Base-by-base conservation (phyloP, 208 protist genomes). In the Borovskyia barvae region DNA sequence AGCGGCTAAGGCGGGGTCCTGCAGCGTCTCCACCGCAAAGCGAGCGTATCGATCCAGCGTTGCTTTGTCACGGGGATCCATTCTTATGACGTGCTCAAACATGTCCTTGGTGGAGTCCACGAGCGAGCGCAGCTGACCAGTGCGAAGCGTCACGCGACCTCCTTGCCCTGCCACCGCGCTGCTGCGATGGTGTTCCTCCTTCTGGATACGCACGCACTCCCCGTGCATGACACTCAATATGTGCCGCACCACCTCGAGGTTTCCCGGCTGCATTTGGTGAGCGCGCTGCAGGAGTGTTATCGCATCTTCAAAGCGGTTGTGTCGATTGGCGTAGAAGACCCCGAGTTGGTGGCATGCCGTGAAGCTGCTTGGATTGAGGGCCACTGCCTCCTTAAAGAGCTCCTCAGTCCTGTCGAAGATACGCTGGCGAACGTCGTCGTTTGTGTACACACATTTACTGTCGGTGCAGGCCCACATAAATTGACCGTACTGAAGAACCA, bases 241-340 rank as follows among this genome's bases (percentile, higher is more conserved):
- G 28, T 86, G 68, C 8, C 76, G 81, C 40, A 82, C 41, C 32
- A 86, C 75, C 28, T 80, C 73, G 29, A 74, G 40, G 60, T 87
- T 89, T 24, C 68, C 20, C 1, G 85, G 85, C 42, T 70, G 77
- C 15, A 85, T 60, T 49, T 61, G 43, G 32, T 83, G 80, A 15
- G 85, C 85, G 20, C 52, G 66, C 37, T 87, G 71, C 36, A 92
- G 67, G 57, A 77, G 66, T 32, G 45, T 19, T 28, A 90, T 70
- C 5, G 85, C 81, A 39, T 87, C 79, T n/a, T 87, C 69, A 51
- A 89, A 86, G 53, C 80, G 61, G 43, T 85, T 67, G 29, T 63
- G 72, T 12, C 75, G 55, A 24, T 75, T 77, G 9, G 82, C 73
- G 66, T 86, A 92, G 61, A 87, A 84, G 17, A 67, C 61, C 36